Evolutionary conservation across 2,329 filamentous ascomycete species (phyloP).

Genomic region (Aschersonia sp.): DNA sequence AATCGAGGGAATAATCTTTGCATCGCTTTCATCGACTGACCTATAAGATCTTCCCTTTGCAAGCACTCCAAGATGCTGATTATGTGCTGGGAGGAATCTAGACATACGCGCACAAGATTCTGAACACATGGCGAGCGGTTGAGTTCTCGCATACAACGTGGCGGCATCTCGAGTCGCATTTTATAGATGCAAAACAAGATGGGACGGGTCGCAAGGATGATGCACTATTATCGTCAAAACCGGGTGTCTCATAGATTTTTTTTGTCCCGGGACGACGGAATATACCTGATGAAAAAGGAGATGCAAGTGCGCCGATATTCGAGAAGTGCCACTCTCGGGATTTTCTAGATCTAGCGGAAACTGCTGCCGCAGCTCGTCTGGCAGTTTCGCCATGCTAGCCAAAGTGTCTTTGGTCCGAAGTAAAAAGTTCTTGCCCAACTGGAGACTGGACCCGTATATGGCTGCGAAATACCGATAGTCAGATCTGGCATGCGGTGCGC

Average conservation of each 20-base stretch:
- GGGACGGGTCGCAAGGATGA: constrained; percentile 11
- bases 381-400: constrained; percentile 12
- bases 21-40: constrained; percentile 10
- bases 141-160: not conserved
- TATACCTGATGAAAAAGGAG: constrained; percentile 17
- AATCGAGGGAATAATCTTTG: not conserved
- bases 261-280: not conserved
- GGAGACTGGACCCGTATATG: constrained; percentile 14
- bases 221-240: constrained; percentile 5
- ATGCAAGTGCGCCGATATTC: constrained; percentile 16
- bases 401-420: constrained; percentile 16
- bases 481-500: not conserved
- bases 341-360: constrained; percentile 16
- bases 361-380: constrained; percentile 14
- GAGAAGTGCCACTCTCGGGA: constrained; percentile 16
- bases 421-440: constrained; percentile 15
- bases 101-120: constrained; percentile 7
- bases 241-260: not conserved
- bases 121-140: not conserved
- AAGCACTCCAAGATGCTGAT: constrained; percentile 21
- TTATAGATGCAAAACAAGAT: constrained; percentile 11
- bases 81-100: constrained; percentile 11
- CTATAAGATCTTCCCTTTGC: constrained; percentile 25
- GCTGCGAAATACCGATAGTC: not conserved
- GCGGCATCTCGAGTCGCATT: constrained; percentile 6